Percentiles rank a stretch among this genome's conserved stretches.
These are phyloP conservation scores for Trametes maxima DNA, from an alignment of 768 basidiomycete genomes.

Conservation along the genomic window DNA sequence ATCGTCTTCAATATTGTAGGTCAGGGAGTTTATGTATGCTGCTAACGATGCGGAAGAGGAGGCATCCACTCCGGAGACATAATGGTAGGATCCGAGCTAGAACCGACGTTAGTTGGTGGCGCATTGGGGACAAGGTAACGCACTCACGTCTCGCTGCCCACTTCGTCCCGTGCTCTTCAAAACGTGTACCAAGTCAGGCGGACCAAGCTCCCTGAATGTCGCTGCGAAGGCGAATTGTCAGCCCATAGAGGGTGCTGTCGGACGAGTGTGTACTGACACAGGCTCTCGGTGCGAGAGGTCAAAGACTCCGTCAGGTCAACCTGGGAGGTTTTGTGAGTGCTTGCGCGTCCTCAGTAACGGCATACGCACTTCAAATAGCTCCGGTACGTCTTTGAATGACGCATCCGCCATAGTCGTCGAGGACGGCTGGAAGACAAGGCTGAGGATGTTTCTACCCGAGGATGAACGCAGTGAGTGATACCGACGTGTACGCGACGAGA, in stretches of 20 bases:
- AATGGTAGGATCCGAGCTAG: slow-evolving; percentile 95
- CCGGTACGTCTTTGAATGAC: slow-evolving; percentile 91
- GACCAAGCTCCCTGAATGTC: slow-evolving; percentile 94
- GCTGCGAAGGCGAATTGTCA: slow-evolving; percentile 50
- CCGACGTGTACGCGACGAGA: slow-evolving; percentile 16
- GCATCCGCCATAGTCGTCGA: slow-evolving; percentile 51
- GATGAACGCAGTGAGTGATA: slow-evolving; percentile 5
- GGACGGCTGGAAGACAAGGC: not conserved
- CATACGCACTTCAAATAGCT: slow-evolving; percentile 85
- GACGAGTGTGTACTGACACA: slow-evolving; percentile 59
- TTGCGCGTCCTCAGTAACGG: not conserved
- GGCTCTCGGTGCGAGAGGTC: slow-evolving; percentile 86
- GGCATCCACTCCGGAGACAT: slow-evolving; percentile 97
- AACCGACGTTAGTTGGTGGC: slow-evolving; percentile 5
- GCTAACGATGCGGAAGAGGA: slow-evolving; percentile 97
- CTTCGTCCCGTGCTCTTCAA: slow-evolving; percentile 86
- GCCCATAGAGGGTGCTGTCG: slow-evolving; percentile 19
- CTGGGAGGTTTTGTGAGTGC: slow-evolving; percentile 39
- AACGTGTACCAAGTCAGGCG: slow-evolving; percentile 95
- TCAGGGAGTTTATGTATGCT: slow-evolving; percentile 98
- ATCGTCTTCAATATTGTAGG: slow-evolving; percentile 90
- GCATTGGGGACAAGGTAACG: slow-evolving; percentile 1
- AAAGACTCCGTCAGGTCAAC: slow-evolving; percentile 90
- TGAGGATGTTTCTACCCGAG: not conserved
- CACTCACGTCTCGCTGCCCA: slow-evolving; percentile 84